Evolutionary conservation across 345 rosid genomes (phyloP).

Genomic region (Murraya koenigii): DNA sequence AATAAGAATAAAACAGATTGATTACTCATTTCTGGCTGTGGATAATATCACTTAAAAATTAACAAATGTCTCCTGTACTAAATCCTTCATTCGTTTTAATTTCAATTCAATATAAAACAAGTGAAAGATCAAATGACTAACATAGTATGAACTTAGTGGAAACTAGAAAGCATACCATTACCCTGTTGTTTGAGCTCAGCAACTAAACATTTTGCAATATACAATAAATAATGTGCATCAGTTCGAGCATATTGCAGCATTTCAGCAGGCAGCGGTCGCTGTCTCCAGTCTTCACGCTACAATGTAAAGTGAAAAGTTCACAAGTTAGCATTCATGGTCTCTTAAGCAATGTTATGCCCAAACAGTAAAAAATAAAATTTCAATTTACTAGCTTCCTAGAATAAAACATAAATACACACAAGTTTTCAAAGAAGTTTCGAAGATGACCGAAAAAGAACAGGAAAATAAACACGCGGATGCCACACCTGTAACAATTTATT

Average conservation of each 20-base stretch:
- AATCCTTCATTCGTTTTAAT: background rate
- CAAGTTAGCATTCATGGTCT: background rate
- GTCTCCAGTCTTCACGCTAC: conserved; percentile 99
- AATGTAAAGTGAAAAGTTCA: conserved; percentile 16
- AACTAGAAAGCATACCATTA: conserved; percentile 45
- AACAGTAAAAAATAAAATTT: background rate
- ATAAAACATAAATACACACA: background rate
- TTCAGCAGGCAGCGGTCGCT: conserved; percentile 72
- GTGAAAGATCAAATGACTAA: conserved; percentile 1
- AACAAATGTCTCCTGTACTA: background rate
- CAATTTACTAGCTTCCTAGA: background rate
- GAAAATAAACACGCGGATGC: conserved; percentile 3
- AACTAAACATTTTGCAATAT: conserved; percentile 60
- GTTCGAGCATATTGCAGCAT: conserved; percentile 80
- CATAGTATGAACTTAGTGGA: background rate
- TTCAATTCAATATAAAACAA: conserved; percentile 11
- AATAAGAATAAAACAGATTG: background rate
- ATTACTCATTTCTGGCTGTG: background rate
- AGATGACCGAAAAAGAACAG: conserved; percentile 3
- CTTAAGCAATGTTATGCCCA: background rate
- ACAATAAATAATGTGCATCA: conserved; percentile 81
- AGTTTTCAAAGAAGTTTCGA: background rate
- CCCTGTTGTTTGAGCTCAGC: conserved; percentile 60
- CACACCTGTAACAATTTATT: conserved; percentile 86
- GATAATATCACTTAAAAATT: background rate